phyloP scores from a whole-genome alignment of 2,329 filamentous ascomycete species.

The Diplodia corticola region DNA sequence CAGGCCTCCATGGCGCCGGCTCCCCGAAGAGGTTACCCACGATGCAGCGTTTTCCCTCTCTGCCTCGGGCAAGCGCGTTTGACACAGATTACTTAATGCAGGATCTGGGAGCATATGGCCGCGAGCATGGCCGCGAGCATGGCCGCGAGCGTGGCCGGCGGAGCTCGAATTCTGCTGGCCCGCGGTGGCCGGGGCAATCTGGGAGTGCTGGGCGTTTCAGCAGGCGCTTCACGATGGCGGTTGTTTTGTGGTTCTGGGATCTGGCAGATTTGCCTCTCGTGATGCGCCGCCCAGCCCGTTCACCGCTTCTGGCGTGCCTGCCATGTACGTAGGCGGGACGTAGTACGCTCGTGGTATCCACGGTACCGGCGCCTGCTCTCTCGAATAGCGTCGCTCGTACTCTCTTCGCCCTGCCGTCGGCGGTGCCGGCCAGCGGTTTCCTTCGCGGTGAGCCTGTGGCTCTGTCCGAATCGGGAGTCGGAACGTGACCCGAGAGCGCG shows the following conservation, averaged over 20 bases:
- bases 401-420: not conserved
- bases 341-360: no score
- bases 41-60: not conserved
- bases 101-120: no score
- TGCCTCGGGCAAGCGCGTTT: constrained; percentile 11
- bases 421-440: not conserved
- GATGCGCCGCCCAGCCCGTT: constrained; percentile 9
- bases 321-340: not conserved
- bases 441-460: no score
- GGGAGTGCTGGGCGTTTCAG: constrained; percentile 5
- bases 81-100: constrained; percentile 3
- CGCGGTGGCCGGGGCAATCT: not conserved
- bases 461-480: not conserved
- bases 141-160: not conserved
- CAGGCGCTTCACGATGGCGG: not conserved
- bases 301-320: constrained; percentile 3
- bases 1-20: not conserved
- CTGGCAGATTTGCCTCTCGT: constrained; percentile 16
- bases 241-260: constrained; percentile 17
- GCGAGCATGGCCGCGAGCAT: no score
- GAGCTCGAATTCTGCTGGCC: not conserved
- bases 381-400: not conserved
- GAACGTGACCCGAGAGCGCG: constrained; percentile 1
- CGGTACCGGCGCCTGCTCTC: constrained; percentile 2
- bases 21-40: not conserved